Evolutionary conservation across 345 rosid genomes (phyloP).

Genomic region (Camelina hispida): DNA sequence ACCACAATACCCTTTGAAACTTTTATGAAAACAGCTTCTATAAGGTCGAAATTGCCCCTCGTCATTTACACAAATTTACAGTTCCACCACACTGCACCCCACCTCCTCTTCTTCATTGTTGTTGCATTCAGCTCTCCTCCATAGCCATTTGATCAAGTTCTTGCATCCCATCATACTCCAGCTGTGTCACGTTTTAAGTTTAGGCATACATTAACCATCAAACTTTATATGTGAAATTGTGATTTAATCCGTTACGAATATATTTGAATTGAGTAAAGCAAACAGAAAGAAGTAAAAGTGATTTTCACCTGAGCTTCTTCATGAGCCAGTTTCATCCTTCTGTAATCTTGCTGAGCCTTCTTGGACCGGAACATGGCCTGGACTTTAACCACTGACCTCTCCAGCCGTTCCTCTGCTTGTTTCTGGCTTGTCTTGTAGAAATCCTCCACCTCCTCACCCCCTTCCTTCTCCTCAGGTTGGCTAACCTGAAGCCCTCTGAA

Average conservation of each 20-base stretch:
- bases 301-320: constrained; percentile 67
- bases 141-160: constrained; percentile 40
- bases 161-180: constrained; percentile 62
- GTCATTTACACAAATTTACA: constrained; percentile 40
- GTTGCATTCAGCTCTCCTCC: constrained; percentile 48
- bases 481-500: constrained; percentile 81
- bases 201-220: background rate
- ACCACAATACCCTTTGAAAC: constrained; percentile 35
- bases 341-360: constrained; percentile 90
- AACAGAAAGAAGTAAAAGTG: background rate
- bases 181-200: constrained; percentile 48
- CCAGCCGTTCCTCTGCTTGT: constrained; percentile 93
- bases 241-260: background rate
- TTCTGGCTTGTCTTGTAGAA: constrained; percentile 75
- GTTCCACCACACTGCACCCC: background rate
- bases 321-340: constrained; percentile 80
- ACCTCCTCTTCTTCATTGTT: background rate
- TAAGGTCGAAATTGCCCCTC: constrained; percentile 19
- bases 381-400: constrained; percentile 76
- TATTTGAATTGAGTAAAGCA: background rate
- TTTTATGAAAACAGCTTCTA: constrained; percentile 38
- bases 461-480: constrained; percentile 53
- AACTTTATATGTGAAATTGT: background rate
- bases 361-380: constrained; percentile 97
- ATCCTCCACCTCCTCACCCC: constrained; percentile 62